Base-by-base conservation (phyloP, 345 rosid species). In the Rubroshorea leprosula region DNA sequence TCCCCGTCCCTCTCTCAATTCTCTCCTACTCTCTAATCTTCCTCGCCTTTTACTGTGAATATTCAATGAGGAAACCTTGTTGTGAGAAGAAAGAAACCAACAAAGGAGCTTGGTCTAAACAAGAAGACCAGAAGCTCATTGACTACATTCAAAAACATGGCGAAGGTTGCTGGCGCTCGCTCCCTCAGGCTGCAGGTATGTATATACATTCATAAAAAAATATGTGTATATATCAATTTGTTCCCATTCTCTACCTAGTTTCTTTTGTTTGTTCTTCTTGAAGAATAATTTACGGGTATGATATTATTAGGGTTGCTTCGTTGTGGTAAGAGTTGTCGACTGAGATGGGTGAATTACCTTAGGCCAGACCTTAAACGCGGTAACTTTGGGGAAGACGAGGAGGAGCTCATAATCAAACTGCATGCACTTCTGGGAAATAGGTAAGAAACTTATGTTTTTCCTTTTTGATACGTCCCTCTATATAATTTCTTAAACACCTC, bases 41-140 rank as follows among this genome's bases (percentile, higher is more conserved):
- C n/a, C n/a, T n/a, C n/a, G 10, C 45, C 18, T 44, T 18, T 53
- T 25, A 19, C 22, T 25, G 15, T 3, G n/a, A 1, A 14, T 7
- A 16, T 47, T 18, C 26, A 58, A 58, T 58, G 54, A 58, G 62
- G 14, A 46, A 58, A 23, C 87, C 87, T 18, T 78, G 87, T 39
- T 78, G 83, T 44, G 83, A 82, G 57, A 82, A 76, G 63, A 78
- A 76, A 14, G 81, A 78, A 56, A 82, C 76, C 6, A 76, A 74
- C 76, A 82, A 76, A 60, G 83, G 87, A 22, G 82, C 87, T 5
- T 82, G 83, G 87, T 73, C 83, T 19, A 76, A 74, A 55, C 78
- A 78, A 35, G 83, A 82, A 70, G 87, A 82, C 56, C 72, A 72
- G n/a, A 76, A 72, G 26, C 87, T 82, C 23, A 51, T 69, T 25